A percentile compares a stretch with the other conserved stretches of the same genome.
Conservation (phyloP, 805 yeast species). For the Candida silvicultrix region DNA sequence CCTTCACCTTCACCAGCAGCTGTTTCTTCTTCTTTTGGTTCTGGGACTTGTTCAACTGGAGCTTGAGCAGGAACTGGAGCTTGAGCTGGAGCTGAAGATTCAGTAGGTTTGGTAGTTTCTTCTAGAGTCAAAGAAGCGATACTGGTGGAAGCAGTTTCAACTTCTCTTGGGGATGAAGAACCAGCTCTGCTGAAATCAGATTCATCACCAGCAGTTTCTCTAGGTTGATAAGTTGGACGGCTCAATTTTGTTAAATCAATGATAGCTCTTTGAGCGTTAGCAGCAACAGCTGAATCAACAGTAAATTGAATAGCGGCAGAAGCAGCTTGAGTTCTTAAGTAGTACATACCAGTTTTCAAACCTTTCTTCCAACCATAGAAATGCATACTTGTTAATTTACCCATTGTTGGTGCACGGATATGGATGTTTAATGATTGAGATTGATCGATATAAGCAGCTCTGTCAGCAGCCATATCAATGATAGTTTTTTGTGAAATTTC, state of each 20-base stretch:
- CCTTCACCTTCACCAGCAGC: conserved; percentile 31
- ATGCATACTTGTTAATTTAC: conserved; percentile 93
- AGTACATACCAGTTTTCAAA: conserved; percentile 94
- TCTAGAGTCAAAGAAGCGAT: conserved; percentile 36
- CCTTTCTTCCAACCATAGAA: conserved; percentile 98
- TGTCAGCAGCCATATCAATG: conserved; percentile 80
- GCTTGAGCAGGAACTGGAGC: conserved; percentile 18
- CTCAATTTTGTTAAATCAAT: conserved; percentile 29
- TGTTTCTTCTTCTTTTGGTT: conserved; percentile 19
- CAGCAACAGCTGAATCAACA: conserved; percentile 87
- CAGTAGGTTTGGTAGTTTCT: conserved; percentile 25
- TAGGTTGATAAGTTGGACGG: conserved; percentile 32
- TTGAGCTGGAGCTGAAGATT: conserved; percentile 21
- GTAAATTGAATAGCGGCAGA: conserved; percentile 93
- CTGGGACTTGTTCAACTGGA: conserved; percentile 11
- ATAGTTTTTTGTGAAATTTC: conserved; percentile 83
- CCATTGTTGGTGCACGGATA: conserved; percentile 84
- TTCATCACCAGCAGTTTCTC: conserved; percentile 10
- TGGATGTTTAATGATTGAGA: conserved; percentile 89
- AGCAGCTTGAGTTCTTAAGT: conserved; percentile 94
- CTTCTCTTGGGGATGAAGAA: conserved; percentile 27
- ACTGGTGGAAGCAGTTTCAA: conserved; percentile 27
- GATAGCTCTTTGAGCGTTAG: conserved; percentile 63
- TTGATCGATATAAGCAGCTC: conserved; percentile 83
- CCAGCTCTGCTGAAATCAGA: conserved; percentile 16